Evolutionary conservation across 2,329 filamentous ascomycete genomes (phyloP).

Genomic region (Zasmidium cellare): DNA sequence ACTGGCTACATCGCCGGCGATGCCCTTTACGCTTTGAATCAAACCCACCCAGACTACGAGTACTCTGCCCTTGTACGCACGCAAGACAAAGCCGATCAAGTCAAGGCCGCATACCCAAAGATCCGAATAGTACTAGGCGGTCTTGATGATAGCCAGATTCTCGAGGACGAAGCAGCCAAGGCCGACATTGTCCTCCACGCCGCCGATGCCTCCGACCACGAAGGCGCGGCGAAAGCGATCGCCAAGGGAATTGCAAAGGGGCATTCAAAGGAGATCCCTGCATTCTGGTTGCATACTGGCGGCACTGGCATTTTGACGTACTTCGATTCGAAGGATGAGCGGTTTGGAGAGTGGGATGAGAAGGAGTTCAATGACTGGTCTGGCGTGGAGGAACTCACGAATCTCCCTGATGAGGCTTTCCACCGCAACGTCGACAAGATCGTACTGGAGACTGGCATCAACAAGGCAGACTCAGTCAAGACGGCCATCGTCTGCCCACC

Average conservation of each 20-base stretch:
- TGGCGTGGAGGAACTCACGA: constrained; percentile 54
- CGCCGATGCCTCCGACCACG: constrained; percentile 49
- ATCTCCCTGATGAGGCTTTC: constrained; percentile 56
- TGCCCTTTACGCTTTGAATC: constrained; percentile 44
- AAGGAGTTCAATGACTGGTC: constrained; percentile 62
- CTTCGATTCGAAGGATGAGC: constrained; percentile 48
- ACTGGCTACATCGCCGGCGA: constrained; percentile 50
- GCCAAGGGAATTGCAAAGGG: constrained; percentile 50
- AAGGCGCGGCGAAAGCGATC: constrained; percentile 50
- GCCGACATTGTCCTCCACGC: constrained; percentile 56
- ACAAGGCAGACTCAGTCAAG: constrained; percentile 53
- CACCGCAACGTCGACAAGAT: constrained; percentile 72
- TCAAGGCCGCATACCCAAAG: constrained; percentile 35
- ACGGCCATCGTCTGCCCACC: constrained; percentile 68
- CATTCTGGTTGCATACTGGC: constrained; percentile 53
- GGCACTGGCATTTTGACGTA: constrained; percentile 60
- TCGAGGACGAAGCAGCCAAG: constrained; percentile 49
- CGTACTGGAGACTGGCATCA: constrained; percentile 53
- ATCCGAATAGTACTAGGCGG: constrained; percentile 54
- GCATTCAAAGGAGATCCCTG: constrained; percentile 42
- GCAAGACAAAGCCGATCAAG: constrained; percentile 48
- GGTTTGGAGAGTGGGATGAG: constrained; percentile 46
- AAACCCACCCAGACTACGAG: constrained; percentile 51
- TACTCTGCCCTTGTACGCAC: constrained; percentile 53
- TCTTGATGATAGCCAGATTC: constrained; percentile 46